Percentiles rank a stretch among this genome's conserved stretches.
Conservation (phyloP, 2,329 filamentous ascomycete species). For the Chaetoscypha palmicola region DNA sequence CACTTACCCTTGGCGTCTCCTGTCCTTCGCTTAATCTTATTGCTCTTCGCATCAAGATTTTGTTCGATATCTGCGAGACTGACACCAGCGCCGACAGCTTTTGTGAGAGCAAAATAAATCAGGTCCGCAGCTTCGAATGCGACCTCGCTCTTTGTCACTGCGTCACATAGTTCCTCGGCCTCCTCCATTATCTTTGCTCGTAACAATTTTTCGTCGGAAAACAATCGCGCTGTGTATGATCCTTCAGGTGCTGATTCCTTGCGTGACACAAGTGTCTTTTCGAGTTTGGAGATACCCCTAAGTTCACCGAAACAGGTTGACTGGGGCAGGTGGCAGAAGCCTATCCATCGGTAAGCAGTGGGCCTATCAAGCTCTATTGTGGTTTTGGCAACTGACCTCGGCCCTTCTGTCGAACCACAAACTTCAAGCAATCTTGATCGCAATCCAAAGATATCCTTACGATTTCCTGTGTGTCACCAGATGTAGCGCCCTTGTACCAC, state of each 20-base stretch:
- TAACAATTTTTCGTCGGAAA: constrained; percentile 83
- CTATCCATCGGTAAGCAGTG: constrained; percentile 29
- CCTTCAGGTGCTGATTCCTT: constrained; percentile 77
- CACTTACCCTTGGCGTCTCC: constrained; percentile 94
- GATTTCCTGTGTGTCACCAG: constrained; percentile 87
- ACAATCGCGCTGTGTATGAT: constrained; percentile 89
- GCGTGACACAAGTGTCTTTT: constrained; percentile 77
- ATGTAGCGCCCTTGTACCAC: constrained; percentile 95
- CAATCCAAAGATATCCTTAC: constrained; percentile 82
- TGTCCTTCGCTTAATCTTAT: constrained; percentile 88
- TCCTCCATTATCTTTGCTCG: constrained; percentile 98
- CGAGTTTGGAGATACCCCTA: constrained; percentile 71
- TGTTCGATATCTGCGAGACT: constrained; percentile 82
- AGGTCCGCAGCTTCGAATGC: constrained; percentile 93
- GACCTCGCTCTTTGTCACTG: constrained; percentile 72
- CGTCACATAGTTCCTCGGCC: constrained; percentile 88
- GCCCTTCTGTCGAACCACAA: constrained; percentile 83
- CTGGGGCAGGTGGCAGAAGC: constrained; percentile 91
- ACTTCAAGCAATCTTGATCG: constrained; percentile 86
- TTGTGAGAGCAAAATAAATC: constrained; percentile 91
- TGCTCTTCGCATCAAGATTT: constrained; percentile 87
- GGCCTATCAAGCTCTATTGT: not conserved
- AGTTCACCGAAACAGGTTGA: constrained; percentile 88
- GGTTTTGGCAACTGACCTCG: constrained; percentile 46
- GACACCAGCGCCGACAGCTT: constrained; percentile 79